Base-by-base conservation (phyloP, 2,329 filamentous ascomycete species). In the Exophiala sp. region DNA sequence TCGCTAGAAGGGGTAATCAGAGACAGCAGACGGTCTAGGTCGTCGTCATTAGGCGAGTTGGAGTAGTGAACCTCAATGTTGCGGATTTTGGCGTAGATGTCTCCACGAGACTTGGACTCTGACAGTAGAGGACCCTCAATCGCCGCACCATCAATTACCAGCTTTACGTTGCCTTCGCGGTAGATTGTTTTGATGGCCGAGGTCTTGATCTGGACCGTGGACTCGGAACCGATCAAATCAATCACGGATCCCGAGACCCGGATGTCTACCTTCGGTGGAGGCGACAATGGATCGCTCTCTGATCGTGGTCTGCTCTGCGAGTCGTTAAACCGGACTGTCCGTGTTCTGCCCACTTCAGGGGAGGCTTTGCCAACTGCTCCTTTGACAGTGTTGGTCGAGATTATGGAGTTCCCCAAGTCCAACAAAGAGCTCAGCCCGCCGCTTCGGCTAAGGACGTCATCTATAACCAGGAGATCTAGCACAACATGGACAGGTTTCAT, bases 1-100 rank as follows among this genome's bases (percentile, higher is more conserved):
- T 93, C 82, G 57, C 89, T 93, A 0, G 90, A 95, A 0, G 93
- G 94, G 5, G 86, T 95, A 48, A 98, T 86, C 44, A 98, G 76
- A 45, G 86, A 84, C 0, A 98, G 72, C 1, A 98, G 75, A 27
- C 83, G 80, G 62, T 90, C 85, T 0, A 98, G 74, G 65, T 98
- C 93, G 14, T 76, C 73, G 58, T 95, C 84, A 54, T 84, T 83
- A 0, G 93, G 91, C 0, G 78, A 70, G 53, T 78, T 77, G 1
- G 88, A 68, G 60, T 86, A 95, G 51, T 91, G 84, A 19, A 93
- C 63, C 1, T 83, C 77, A 19, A 88, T 80, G 42, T 83, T 82
- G 23, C 70, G 73, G 2, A 95, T 62, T 1, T 83, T 79, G 3
- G 82, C 72, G 16, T 73, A 74, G 13, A 87, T 75, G 0, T 85